Evolutionary conservation across 345 rosid genomes (phyloP).

Genomic region (Gossypium arboreum): DNA sequence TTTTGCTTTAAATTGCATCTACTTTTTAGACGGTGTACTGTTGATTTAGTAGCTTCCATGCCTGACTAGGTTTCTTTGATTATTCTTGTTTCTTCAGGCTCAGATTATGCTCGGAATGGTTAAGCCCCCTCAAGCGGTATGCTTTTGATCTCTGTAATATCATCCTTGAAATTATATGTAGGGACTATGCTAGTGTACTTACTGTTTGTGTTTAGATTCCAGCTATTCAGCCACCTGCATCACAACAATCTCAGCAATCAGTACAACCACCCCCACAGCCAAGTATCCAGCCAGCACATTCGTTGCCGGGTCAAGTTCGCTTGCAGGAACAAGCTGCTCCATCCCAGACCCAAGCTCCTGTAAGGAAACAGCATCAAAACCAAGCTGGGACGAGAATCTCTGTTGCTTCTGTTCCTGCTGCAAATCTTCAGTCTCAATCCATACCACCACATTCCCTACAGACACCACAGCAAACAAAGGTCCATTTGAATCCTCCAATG

Average conservation of each 20-base stretch:
- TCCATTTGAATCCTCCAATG: slow-evolving; percentile 47
- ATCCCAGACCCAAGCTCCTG: slow-evolving; percentile 44
- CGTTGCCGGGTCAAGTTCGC: slow-evolving; percentile 40
- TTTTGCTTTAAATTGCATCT: neutral
- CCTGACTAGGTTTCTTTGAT: slow-evolving; percentile 11
- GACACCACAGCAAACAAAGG: slow-evolving; percentile 61
- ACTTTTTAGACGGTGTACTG: neutral
- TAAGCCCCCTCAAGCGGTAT: slow-evolving; percentile 87
- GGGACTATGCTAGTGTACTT: slow-evolving; percentile 15
- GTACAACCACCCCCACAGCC: slow-evolving; percentile 49
- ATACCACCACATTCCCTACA: slow-evolving; percentile 51
- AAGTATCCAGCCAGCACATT: slow-evolving; percentile 42
- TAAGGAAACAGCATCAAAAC: slow-evolving; percentile 55
- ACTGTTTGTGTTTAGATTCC: slow-evolving; percentile 49
- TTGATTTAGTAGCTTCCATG: neutral
- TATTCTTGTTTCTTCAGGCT: slow-evolving; percentile 48
- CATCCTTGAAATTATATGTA: neutral
- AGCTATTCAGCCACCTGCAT: slow-evolving; percentile 47
- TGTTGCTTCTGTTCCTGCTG: slow-evolving; percentile 43
- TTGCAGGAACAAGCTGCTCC: slow-evolving; percentile 50
- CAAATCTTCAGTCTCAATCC: slow-evolving; percentile 56
- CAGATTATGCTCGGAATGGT: slow-evolving; percentile 99
- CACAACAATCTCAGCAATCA: slow-evolving; percentile 58
- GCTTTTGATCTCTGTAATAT: slow-evolving; percentile 15
- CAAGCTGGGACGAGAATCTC: slow-evolving; percentile 47